Evolutionary conservation across 768 basidiomycete species (phyloP).

Genomic region (Naganishia onofrii): DNA sequence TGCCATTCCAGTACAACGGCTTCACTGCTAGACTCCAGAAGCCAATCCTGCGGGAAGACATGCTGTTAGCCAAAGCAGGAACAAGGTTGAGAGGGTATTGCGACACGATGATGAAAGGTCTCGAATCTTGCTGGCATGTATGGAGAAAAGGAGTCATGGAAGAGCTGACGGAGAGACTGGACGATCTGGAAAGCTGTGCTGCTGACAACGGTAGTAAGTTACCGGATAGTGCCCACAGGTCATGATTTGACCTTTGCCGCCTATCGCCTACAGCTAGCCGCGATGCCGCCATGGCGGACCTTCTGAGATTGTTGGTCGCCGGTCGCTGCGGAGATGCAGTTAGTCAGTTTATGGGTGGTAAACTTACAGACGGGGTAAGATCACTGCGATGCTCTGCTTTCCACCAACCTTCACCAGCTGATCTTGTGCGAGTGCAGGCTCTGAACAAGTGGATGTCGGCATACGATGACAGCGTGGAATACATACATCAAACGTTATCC

Average conservation of each 20-base stretch:
- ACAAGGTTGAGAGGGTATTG: slow-evolving; percentile 2
- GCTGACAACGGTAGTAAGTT: slow-evolving; percentile 12
- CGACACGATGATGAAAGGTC: slow-evolving; percentile 20
- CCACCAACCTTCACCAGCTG: not conserved
- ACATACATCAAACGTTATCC: slow-evolving; percentile 18
- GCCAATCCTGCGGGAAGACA: slow-evolving; percentile 18
- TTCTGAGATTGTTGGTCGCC: slow-evolving; percentile 9
- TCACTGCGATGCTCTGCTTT: not conserved
- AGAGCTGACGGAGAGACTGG: slow-evolving; percentile 16
- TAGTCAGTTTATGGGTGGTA: slow-evolving; percentile 23
- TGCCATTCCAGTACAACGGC: slow-evolving; percentile 5
- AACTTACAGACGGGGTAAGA: slow-evolving; percentile 21
- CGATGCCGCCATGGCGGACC: slow-evolving; percentile 19
- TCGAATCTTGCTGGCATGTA: slow-evolving; percentile 10
- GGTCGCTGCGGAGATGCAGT: slow-evolving; percentile 26
- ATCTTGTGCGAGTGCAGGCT: not conserved
- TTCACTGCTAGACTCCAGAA: not conserved
- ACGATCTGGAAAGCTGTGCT: slow-evolving; percentile 17
- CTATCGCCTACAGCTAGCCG: slow-evolving; percentile 1
- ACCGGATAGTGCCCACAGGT: not conserved
- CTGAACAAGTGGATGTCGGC: slow-evolving; percentile 21
- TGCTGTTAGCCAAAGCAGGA: not conserved
- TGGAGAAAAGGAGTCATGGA: slow-evolving; percentile 19
- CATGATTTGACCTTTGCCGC: not conserved
- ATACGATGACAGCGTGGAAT: slow-evolving; percentile 14